Base-by-base conservation (phyloP, 108 stramenopile genomes). In the Cyclotella cryptica region DNA sequence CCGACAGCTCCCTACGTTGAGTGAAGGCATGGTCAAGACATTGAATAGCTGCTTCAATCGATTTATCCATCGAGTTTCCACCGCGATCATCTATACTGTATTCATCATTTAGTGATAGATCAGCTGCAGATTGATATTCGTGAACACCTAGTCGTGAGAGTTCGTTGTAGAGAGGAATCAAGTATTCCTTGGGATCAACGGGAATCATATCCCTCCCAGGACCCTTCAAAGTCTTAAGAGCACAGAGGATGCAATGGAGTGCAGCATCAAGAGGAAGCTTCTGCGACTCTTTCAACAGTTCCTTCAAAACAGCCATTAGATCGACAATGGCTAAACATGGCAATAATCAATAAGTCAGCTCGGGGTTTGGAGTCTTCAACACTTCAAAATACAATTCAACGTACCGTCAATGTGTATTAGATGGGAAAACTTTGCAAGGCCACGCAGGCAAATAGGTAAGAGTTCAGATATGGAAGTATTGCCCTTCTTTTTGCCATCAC, bases 401-500 rank as follows among this genome's bases (percentile, higher is more conserved):
- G 13, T 40, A 62, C 61, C 61, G 66, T 80, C 79, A 60, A 80
- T 44, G 41, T 80, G 72, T 60, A 97, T 95, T 6, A 97, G 78
- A 75, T 97, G 96, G 13, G 91, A 91, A 77, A 92, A 91, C 62
- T 92, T 92, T 39, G 94, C 93, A 45, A 97, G 84, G 10, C 96
- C 96, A 26, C 90, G 86, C 53, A 97, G 66, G 17, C 90, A 89
- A 21, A 79, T 70, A 11, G 93, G 92, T n/a, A 97, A 74, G 11
- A 97, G 73, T 45, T 69, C 74, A 10, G 71, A 62, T 24, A 65
- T 74, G 44, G 67, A 22, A 43, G 35, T 42, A 22, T 35, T 35
- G 35, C 27, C 47, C 24, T 58, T 70, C 6, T 22, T 65, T 24
- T 52, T 55, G 14, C 77, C 76, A 43, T 75, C 60, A 62, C 61